Base-by-base conservation (phyloP, 805 yeast species). In the Candida dajiaensis region DNA sequence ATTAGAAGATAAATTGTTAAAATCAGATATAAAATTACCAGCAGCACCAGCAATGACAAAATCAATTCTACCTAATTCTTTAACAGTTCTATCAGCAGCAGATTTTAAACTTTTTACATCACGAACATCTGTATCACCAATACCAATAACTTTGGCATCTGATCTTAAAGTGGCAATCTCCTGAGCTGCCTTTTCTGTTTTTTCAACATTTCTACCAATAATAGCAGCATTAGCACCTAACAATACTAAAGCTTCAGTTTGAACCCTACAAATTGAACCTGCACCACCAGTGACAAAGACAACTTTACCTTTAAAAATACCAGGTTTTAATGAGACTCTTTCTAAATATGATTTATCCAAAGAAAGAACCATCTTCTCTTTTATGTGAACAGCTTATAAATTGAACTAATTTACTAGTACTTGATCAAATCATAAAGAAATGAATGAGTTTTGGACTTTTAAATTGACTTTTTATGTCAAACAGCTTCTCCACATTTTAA, bases 261-360 rank as follows among this genome's bases (percentile, higher is more conserved):
- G 97, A 6, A 85, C 92, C 41, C 94, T 72, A 65, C 97, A 90
- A 46, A 92, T 90, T n/a, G 96, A 81, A 12, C 97, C 97, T 2
- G 97, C 94, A 13, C 97, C 97, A 6, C 98, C 98, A 1, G 98
- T 92, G 44, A 89, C 87, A 54, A 90, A 85, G 6, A 81, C 94
- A 3, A 88, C 96, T 63, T 89, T 89, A 13, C 85, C 95, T 48
- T 80, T 73, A 70, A 89, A 89, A 36, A 89, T 57, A 53, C 77
- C 85, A 1, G 82, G 78, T 52, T 82, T 81, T 68, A 71, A 69
- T 0, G 65, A 55, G 3, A 67, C 50, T 25, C 60, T 56, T 3
- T 46, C 29, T 6, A 68, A 55, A 50, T 60, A 70, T 4, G 57
- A 46, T 31, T 45, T 15, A 45, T 58, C 62, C 40, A 70, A 29